Base-by-base conservation (phyloP, 1,284 basidiomycete genomes). In the Pascua sp. region DNA sequence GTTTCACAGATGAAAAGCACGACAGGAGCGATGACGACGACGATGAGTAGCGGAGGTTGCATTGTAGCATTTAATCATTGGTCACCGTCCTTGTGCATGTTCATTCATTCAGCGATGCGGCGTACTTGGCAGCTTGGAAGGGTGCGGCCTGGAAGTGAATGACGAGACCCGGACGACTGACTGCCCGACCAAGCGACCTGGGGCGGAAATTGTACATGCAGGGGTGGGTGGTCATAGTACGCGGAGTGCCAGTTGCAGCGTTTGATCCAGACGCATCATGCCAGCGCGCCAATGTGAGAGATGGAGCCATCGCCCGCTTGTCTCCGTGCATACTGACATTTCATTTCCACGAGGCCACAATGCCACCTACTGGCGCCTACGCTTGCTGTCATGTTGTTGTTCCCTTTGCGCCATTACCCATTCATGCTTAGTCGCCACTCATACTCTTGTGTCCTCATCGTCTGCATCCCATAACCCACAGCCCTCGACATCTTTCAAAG, bases 1-100 rank as follows among this genome's bases (percentile, higher is more conserved):
- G 24, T n/a, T 15, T 53, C 13, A 17, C 16, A 42, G 53, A 59
- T 15, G 37, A 49, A 32, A 52, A 56, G 49, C 38, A 48, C 50
- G 50, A 51, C 42, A 36, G 42, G 45, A 47, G 47, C 16, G 53
- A 55, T 11, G 47, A 55, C 24, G 55, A 56, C 13, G 49, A 50
- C 41, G 49, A 37, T 4, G 32, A 50, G 12, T n/a, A 12, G n/a
- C 40, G 15, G 8, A 43, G 42, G 15, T 43, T 15, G 15, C 42
- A 16, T 43, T 43, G 42, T 43, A 43, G 15, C 42, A 43, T 43
- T n/a, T 43, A n/a, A 43, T 15, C 42, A 43, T 43, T 16, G 42
- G 42, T 43, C 42, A 43, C n/a, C 11, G 42, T 16, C 17, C 42
- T 16, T n/a, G 15, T 43, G 42, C 42, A 16, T 16, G 37, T 38